phyloP scores from a whole-genome alignment of 768 basidiomycete genomes.

The Trametes cubensis region DNA sequence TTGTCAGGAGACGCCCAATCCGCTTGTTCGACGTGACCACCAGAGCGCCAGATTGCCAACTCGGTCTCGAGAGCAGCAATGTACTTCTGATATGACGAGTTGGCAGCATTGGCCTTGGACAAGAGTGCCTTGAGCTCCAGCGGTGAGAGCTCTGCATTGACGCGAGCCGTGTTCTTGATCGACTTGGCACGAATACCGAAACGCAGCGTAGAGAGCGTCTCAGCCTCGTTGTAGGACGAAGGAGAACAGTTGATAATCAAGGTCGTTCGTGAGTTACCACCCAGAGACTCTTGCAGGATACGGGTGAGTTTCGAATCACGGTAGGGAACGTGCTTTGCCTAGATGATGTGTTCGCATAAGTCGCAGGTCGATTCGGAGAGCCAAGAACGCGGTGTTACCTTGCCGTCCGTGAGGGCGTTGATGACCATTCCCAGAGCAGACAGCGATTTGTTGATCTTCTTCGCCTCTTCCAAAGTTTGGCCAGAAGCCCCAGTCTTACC shows the following conservation, averaged over 20 bases:
- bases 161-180: slow-evolving; percentile 99
- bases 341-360: not conserved
- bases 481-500: slow-evolving; percentile 99
- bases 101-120: slow-evolving; percentile 85
- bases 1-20: slow-evolving; percentile 81
- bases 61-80: slow-evolving; percentile 91
- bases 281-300: slow-evolving; percentile 97
- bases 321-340: slow-evolving; percentile 98
- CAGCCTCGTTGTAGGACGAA: slow-evolving; percentile 94
- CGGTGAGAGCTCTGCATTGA: slow-evolving; percentile 97
- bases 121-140: slow-evolving; percentile 92
- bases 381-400: slow-evolving; percentile 49
- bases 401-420: slow-evolving; percentile 94
- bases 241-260: slow-evolving; percentile 99
- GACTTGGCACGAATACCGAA: slow-evolving; percentile 99
- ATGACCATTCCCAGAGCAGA: slow-evolving; percentile 99
- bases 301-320: slow-evolving; percentile 99
- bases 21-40: slow-evolving; percentile 79
- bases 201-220: slow-evolving; percentile 94
- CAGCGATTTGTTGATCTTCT: slow-evolving; percentile 99
- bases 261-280: slow-evolving; percentile 93
- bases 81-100: slow-evolving; percentile 81
- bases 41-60: slow-evolving; percentile 84
- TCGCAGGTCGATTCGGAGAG: too few species aligned
- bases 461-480: slow-evolving; percentile 98